phyloP scores from a whole-genome alignment of 768 basidiomycete genomes.

The Kwoniella sp. region DNA sequence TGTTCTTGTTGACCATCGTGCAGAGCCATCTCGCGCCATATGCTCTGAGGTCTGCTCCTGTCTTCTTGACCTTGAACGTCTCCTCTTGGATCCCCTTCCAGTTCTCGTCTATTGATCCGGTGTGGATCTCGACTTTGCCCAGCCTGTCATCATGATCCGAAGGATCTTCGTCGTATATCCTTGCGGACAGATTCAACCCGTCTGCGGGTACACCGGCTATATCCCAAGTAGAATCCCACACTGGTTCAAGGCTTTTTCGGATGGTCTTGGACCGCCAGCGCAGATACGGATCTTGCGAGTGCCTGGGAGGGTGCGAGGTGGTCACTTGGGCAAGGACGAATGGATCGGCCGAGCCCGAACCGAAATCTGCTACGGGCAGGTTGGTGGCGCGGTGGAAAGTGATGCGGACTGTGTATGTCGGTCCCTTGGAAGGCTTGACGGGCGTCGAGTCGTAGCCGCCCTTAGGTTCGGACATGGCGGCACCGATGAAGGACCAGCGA shows the following conservation, averaged over 20 bases:
- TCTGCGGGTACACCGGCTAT: conserved; percentile 45
- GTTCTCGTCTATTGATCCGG: conserved; percentile 32
- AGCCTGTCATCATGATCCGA: conserved; percentile 50
- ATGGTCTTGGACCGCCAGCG: conserved; percentile 45
- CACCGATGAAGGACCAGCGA: too few species aligned
- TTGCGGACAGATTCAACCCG: conserved; percentile 37
- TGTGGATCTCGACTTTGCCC: conserved; percentile 39
- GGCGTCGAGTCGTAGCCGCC: conserved; percentile 51
- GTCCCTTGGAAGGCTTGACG: conserved; percentile 25
- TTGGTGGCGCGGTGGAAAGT: conserved; percentile 49
- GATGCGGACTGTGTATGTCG: conserved; percentile 48
- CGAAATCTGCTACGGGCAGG: conserved; percentile 48
- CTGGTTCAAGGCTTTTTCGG: conserved; percentile 34
- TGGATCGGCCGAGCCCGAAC: conserved; percentile 45
- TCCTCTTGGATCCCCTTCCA: conserved; percentile 40
- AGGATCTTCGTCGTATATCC: conserved; percentile 53
- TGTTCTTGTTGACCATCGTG: conserved; percentile 13
- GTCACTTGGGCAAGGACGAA: conserved; percentile 48
- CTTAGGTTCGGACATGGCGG: conserved; percentile 32
- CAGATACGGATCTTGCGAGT: conserved; percentile 42
- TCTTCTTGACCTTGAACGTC: conserved; percentile 42
- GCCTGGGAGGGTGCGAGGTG: conserved; percentile 27
- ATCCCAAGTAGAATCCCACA: conserved; percentile 44
- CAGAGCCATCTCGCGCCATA: conserved; percentile 38
- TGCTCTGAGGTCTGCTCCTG: conserved; percentile 37